Percentiles rank a stretch among this genome's conserved stretches.
Conservation (phyloP, 208 protist genomes). For the Trypanosoma melophagium region DNA sequence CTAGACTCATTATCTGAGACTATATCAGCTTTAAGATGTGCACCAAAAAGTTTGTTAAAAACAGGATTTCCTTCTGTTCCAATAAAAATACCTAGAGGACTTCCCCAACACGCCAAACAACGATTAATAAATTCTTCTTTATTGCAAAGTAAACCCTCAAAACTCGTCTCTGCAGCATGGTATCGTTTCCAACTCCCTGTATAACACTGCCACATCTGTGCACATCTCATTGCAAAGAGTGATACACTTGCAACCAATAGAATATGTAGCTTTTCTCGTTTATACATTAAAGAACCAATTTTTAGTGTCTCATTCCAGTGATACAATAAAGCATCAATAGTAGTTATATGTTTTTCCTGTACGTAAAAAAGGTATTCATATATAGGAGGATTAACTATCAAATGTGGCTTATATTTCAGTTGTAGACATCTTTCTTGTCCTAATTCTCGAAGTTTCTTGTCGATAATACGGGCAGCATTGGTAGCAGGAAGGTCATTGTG, state of each 20-base stretch:
- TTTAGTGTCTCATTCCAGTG: slow-evolving; percentile 36
- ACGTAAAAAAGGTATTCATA: slow-evolving; percentile 57
- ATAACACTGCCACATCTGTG: slow-evolving; percentile 64
- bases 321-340: slow-evolving; percentile 27
- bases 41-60: slow-evolving; percentile 28
- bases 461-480: slow-evolving; percentile 46
- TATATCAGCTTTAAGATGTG: slow-evolving; percentile 5
- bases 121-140: slow-evolving; percentile 61
- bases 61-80: not conserved
- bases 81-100: slow-evolving; percentile 61
- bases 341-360: slow-evolving; percentile 25
- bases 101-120: slow-evolving; percentile 58
- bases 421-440: slow-evolving; percentile 38
- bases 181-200: slow-evolving; percentile 34
- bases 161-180: slow-evolving; percentile 9
- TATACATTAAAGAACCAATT: slow-evolving; percentile 34
- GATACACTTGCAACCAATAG: slow-evolving; percentile 61
- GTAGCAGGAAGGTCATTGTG: slow-evolving; percentile 78
- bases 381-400: slow-evolving; percentile 51
- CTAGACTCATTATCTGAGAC: not conserved
- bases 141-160: slow-evolving; percentile 29
- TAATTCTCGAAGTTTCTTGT: slow-evolving; percentile 37
- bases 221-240: slow-evolving; percentile 59
- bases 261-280: slow-evolving; percentile 46
- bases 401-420: slow-evolving; percentile 23